Evolutionary conservation across 495 filamentous ascomycete species (phyloP), one percentile per base, ranked within the genome.

Genomic region (Coniosporium apollinis): DNA sequence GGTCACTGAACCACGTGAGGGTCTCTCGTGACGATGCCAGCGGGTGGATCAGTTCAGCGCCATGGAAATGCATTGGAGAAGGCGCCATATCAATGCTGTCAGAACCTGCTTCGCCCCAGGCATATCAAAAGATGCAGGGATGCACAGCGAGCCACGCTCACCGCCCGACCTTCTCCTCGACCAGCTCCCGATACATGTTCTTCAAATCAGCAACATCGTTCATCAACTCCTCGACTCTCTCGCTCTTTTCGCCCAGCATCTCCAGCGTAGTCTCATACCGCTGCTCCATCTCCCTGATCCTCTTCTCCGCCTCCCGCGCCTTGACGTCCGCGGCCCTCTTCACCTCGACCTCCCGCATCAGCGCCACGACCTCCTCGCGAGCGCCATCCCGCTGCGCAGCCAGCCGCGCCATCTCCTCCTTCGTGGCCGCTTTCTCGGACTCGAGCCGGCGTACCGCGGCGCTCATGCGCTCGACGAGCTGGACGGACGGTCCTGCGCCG

Each of bases 191-290:
- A 59, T 94, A 94, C 64, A 97, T 87, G 40, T 76, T 73, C 64
- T 97, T 97, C 49, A 96, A 62, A 65, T 96, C 89, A 33, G 69
- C 64, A 36, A 96, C 79, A 65, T 96, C 89, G 22, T 76, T 76
- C 53, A 70, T 69, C 34, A 99, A 60, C 64, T 96, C 87, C 43
- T 93, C 82, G 10, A 92, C 84, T 51, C 74, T 57, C 65, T 96
- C 89, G 50, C 81, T 92, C 72, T 91, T 94, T 69, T 97, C 89
- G 8, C 89, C 89, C 25, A 94, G 56, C 78, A 97, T 77, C 62
- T 94, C 86, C 28, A 97, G 61, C 29, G 81, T 87, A 1, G 84
- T 89, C 55, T 86, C 72, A 51, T 94, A 93, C 45, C 87, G 62
- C 44, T 68, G 59, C 43, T 72, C 65, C 38, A 81, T 55, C 30